Base-by-base conservation (phyloP, 768 basidiomycete genomes). In the Kwoniella sp. region DNA sequence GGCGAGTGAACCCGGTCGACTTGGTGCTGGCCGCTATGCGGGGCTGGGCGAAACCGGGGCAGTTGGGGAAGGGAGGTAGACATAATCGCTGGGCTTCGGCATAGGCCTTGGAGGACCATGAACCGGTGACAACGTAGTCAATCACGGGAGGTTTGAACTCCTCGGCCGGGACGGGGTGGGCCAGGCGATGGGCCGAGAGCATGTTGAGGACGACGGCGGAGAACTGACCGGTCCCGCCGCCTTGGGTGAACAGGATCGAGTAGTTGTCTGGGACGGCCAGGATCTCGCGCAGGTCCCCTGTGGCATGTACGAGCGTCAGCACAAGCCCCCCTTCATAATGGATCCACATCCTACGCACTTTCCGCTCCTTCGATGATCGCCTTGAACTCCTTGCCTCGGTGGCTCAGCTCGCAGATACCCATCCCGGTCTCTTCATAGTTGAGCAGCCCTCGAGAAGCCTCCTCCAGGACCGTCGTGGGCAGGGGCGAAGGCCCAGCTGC, bases 351-450 rank as follows among this genome's bases (percentile, higher is more conserved):
- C n/a, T n/a, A n/a, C 71, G 57, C 43, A 74, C 74, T 70, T 46
- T 74, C 74, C 0, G 75, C 73, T 22, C 69, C 71, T 50, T 78
- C 76, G 59, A 92, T 73, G 74, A 85, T 86, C 19, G 80, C 78
- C 46, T 80, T 79, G 73, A 98, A 98, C 59, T 91, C 86, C 64
- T 87, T 83, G 33, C 90, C 90, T 60, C 95, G 87, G 74, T 99
- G 95, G 1, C 90, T 93, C 70, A 98, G 82, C 75, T 99, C 95
- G 36, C 89, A 87, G 70, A 99, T 83, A 37, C 95, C 95, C 56
- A 98, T 92, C 23, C 95, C 95, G 2, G 88, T 92, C 40, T 80
- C 80, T 50, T 85, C 78, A 75, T 89, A 96, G 79, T 98, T 87
- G 65, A 99, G 78, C n/a, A 98, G 79, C 14, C 87, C 89, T 56